Percentiles rank a stretch among this genome's conserved stretches.
Evolutionary conservation across 2,329 filamentous ascomycete genomes (phyloP).

Genomic region (Simplicillium aogashimaense): DNA sequence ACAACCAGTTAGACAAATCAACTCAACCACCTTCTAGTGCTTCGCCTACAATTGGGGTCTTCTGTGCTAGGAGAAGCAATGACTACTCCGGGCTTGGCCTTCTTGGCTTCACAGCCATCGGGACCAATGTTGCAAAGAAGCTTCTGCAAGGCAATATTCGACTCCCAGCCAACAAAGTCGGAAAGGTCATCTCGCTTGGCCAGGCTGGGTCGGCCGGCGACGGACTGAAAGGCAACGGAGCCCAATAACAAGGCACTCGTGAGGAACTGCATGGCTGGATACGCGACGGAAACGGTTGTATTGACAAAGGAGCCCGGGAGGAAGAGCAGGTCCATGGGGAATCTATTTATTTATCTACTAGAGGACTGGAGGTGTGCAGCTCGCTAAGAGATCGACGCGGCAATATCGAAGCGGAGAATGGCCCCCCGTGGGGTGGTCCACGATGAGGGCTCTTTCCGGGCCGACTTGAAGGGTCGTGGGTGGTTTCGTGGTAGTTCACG

Average conservation of each 20-base stretch:
- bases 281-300: slow-evolving; percentile 16
- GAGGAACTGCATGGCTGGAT: slow-evolving; percentile 40
- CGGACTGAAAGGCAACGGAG: slow-evolving; percentile 38
- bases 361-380: background rate
- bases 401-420: background rate
- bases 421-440: no score
- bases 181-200: slow-evolving; percentile 32
- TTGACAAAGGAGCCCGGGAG: slow-evolving; percentile 13
- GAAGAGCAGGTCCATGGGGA: slow-evolving; percentile 4
- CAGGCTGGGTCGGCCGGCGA: slow-evolving; percentile 32
- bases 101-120: slow-evolving; percentile 36
- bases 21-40: no score
- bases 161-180: slow-evolving; percentile 41
- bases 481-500: no score
- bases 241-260: slow-evolving; percentile 40
- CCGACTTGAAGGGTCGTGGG: no score
- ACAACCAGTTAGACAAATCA: background rate
- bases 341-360: background rate
- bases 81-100: slow-evolving; percentile 39
- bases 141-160: slow-evolving; percentile 37
- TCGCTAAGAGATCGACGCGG: background rate
- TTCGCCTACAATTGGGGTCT: slow-evolving; percentile 44
- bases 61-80: slow-evolving; percentile 45
- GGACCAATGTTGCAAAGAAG: slow-evolving; percentile 52
- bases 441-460: no score